Evolutionary conservation across 495 filamentous ascomycete genomes (phyloP).

Genomic region (Physcia stellaris): DNA sequence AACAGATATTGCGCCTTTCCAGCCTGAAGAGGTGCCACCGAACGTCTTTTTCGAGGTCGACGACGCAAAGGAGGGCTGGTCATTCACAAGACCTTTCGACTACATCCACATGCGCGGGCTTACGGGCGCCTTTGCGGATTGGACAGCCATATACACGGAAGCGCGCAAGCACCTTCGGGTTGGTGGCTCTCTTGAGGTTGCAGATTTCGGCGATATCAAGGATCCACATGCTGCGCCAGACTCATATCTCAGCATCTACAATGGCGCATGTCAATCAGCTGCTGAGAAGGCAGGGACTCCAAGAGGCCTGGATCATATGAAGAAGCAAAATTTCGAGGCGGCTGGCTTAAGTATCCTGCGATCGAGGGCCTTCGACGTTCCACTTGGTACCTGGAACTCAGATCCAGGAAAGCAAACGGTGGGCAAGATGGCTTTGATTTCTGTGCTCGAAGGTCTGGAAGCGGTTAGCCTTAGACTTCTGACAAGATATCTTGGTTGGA

Average conservation of each 20-base stretch:
- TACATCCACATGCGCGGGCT: conserved; percentile 52
- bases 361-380: conserved; percentile 40
- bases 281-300: conserved; percentile 23
- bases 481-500: conserved; percentile 45
- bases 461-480: conserved; percentile 44
- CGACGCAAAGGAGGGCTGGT: conserved; percentile 46
- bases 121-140: conserved; percentile 48
- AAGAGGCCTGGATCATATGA: conserved; percentile 40
- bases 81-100: conserved; percentile 45
- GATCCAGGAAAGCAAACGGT: conserved; percentile 39
- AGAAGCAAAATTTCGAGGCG: conserved; percentile 31
- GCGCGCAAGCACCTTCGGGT: conserved; percentile 44
- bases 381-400: conserved; percentile 42
- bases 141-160: conserved; percentile 45
- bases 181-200: conserved; percentile 52
- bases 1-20: conserved; percentile 42
- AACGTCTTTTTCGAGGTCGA: conserved; percentile 63
- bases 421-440: conserved; percentile 54
- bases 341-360: conserved; percentile 50
- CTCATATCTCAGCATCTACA: conserved; percentile 26
- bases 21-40: conserved; percentile 28
- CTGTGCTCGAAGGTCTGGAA: conserved; percentile 51
- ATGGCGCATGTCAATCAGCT: conserved; percentile 24
- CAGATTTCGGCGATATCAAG: conserved; percentile 25
- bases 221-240: conserved; percentile 19